Evolutionary conservation across 495 filamentous ascomycete genomes (phyloP).

Genomic region (Penicillium malachiteum): DNA sequence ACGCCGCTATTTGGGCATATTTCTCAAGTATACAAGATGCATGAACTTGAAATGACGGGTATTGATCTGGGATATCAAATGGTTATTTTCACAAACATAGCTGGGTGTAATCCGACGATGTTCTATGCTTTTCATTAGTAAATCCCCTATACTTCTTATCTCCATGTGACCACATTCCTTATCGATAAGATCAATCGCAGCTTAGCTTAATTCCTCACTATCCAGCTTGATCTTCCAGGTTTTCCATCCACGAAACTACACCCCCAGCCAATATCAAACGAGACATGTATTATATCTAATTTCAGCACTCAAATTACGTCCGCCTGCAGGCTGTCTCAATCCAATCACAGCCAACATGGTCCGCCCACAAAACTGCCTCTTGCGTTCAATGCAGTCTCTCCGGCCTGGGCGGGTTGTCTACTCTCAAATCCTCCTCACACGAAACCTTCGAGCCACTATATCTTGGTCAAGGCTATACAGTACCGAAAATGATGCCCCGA

Average conservation of each 20-base stretch:
- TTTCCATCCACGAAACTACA: background rate
- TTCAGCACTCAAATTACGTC: background rate
- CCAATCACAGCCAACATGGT: conserved; percentile 7
- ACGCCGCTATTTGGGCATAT: too few relatives aligned
- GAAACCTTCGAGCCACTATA: conserved; percentile 29
- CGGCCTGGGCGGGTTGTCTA: conserved; percentile 3
- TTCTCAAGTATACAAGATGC: too few relatives aligned
- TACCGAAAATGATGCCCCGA: conserved; percentile 24
- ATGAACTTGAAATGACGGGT: too few relatives aligned
- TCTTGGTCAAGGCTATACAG: conserved; percentile 33
- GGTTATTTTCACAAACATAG: too few relatives aligned
- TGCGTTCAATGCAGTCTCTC: conserved; percentile 15
- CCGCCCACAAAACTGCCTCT: conserved; percentile 24
- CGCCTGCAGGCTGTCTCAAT: background rate
- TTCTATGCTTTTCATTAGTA: too few relatives aligned
- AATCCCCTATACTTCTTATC: conserved; percentile 9
- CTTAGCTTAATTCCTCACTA: background rate
- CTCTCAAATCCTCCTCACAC: conserved; percentile 25
- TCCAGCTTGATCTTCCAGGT: background rate
- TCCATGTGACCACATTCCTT: conserved; percentile 6
- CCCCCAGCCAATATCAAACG: background rate
- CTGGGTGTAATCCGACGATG: too few relatives aligned
- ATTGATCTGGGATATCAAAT: too few relatives aligned
- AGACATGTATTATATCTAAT: background rate
- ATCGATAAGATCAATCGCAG: conserved; percentile 2